Conservation (phyloP, 306 rosid genomes). For the Mimosa pudica region DNA sequence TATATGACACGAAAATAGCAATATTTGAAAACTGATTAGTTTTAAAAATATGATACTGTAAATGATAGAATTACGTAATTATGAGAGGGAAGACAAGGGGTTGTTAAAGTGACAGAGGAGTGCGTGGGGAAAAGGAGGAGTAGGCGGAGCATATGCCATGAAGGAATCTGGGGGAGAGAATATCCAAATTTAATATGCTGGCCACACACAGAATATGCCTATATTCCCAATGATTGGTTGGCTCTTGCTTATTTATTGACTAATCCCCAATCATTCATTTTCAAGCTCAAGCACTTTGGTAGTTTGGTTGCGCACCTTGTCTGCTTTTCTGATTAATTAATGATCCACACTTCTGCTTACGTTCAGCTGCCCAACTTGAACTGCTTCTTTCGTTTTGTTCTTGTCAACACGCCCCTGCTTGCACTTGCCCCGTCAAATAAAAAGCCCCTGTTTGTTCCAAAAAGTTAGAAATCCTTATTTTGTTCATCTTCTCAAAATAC, state of each 20-base stretch:
- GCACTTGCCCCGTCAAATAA: neutral
- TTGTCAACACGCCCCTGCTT: neutral
- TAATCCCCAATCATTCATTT: neutral
- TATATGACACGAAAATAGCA: too few species aligned
- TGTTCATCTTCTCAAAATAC: neutral
- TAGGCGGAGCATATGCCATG: constrained; percentile 46
- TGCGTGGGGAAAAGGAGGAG: neutral
- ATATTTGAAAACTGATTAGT: too few species aligned
- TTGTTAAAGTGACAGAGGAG: neutral
- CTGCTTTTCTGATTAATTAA: neutral
- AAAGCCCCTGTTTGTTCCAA: neutral
- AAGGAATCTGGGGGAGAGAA: constrained; percentile 46
- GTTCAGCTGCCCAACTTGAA: neutral
- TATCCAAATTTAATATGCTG: constrained; percentile 67
- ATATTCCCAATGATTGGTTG: constrained; percentile 38
- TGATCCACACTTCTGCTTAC: neutral
- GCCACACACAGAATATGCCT: constrained; percentile 63
- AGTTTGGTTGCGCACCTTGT: constrained; percentile 24
- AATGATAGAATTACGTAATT: too few species aligned
- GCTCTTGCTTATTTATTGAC: constrained; percentile 18
- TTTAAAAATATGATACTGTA: too few species aligned
- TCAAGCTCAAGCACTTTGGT: constrained; percentile 5
- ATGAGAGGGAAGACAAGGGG: too few species aligned
- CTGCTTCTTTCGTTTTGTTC: neutral
- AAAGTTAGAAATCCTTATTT: neutral